phyloP scores from a whole-genome alignment of 371 early-diverging fungal genomes.

The Mucor plumbeus region DNA sequence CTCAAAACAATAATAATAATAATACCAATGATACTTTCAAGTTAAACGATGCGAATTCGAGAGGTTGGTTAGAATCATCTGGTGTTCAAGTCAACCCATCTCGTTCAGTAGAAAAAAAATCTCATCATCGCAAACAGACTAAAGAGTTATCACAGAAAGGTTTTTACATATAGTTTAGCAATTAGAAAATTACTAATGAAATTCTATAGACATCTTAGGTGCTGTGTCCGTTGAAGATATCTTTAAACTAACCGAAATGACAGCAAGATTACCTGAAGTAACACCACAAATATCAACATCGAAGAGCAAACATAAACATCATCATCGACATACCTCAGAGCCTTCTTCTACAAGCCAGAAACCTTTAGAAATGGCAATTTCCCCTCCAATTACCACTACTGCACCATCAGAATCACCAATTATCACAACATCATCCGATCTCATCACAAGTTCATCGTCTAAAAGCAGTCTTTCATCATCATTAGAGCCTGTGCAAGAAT shows the following conservation, averaged over 20 bases:
- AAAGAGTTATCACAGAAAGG: constrained; percentile 24
- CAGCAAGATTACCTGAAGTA: constrained; percentile 28
- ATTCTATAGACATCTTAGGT: constrained; percentile 33
- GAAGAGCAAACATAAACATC: constrained; percentile 3
- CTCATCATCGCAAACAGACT: neutral
- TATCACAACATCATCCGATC: constrained; percentile 1
- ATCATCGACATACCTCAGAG: constrained; percentile 5
- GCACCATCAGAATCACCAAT: neutral
- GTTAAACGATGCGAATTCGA: constrained; percentile 2
- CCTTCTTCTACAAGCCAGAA: neutral
- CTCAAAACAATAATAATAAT: constrained; percentile 1
- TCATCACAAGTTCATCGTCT: constrained; percentile 1
- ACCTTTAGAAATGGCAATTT: neutral
- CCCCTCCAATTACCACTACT: neutral
- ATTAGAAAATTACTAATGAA: neutral
- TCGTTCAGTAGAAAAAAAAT: constrained; percentile 25
- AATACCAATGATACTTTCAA: neutral
- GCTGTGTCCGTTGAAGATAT: constrained; percentile 53
- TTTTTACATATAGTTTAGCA: neutral
- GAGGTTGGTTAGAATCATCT: constrained; percentile 30
- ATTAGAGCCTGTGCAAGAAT: neutral
- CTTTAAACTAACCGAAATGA: constrained; percentile 42
- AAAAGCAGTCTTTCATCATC: constrained; percentile 1
- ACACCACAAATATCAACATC: constrained; percentile 15
- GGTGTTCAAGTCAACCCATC: constrained; percentile 22